phyloP scores from a whole-genome alignment of 2,329 filamentous ascomycete species.

The Drechslerella dactyloides region DNA sequence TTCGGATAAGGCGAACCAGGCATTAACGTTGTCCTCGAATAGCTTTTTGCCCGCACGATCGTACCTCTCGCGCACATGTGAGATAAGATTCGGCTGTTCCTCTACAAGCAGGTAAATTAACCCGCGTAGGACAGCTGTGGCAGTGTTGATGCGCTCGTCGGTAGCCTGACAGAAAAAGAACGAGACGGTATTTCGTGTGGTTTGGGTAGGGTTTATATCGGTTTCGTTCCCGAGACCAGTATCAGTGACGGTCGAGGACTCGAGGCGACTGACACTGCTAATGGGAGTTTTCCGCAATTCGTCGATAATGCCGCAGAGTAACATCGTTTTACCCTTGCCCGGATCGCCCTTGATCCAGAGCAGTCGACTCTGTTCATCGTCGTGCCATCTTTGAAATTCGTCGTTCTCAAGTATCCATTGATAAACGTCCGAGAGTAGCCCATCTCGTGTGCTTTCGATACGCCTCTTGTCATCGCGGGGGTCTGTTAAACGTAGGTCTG shows the following conservation, averaged over 20 bases:
- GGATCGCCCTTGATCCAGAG: conserved; percentile 59
- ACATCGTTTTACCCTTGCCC: conserved; percentile 61
- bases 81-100: conserved; percentile 56
- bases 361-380: conserved; percentile 50
- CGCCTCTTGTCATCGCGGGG: conserved; percentile 57
- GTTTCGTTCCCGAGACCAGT: too few species aligned
- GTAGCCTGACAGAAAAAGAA: conserved; percentile 58
- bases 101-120: conserved; percentile 56
- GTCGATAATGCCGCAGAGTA: conserved; percentile 59
- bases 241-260: too few species aligned
- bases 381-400: conserved; percentile 55
- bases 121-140: conserved; percentile 56
- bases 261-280: too few species aligned
- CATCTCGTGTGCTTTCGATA: conserved; percentile 58
- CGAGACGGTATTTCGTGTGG: too few species aligned
- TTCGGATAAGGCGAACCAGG: conserved; percentile 57
- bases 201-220: too few species aligned
- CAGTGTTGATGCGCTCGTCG: conserved; percentile 54
- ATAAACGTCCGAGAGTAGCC: conserved; percentile 56
- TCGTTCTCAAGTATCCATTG: conserved; percentile 57
- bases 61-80: conserved; percentile 57
- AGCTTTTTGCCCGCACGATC: conserved; percentile 56
- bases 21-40: conserved; percentile 59
- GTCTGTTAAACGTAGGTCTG: too few species aligned
- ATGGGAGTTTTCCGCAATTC: too few species aligned